Base-by-base conservation (phyloP, 495 filamentous ascomycete species). In the Cudoniella acicularis region DNA sequence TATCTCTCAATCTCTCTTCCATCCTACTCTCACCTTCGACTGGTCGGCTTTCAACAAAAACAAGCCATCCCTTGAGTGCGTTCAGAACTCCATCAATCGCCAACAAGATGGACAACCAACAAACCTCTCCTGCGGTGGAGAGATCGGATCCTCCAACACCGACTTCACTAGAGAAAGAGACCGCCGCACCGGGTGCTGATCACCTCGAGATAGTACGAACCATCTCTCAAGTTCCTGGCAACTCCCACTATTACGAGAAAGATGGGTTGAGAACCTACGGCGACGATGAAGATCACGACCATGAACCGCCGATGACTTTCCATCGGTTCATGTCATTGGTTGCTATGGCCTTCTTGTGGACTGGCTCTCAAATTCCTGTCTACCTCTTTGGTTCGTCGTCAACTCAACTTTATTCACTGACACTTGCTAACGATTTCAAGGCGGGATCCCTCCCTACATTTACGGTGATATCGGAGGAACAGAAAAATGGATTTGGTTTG, bases 401-500 rank as follows among this genome's bases (percentile, higher is more conserved):
- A 6, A 10, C 36, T 55, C 3, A 13, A 24, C 36, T 40, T 18
- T 16, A 18, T 9, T 24, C 48, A 18, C 57, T 10, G 22, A n/a
- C 24, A 17, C 30, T 46, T 10, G 36, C 57, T 60, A 17, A 62
- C 30, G 1, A 27, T 3, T 21, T 3, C 17, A 52, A 79, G 80
- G 80, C 18, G 82, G 79, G 10, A 79, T 85, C 56, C 83, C 83
- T 26, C 84, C 84, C 0, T 79, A 82, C 66, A 85, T 90, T 49
- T 88, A 88, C 65, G 65, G 70, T 10, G 78, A 83, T 17, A 83
- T 91, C 61, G 87, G 86, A 20, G 87, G 87, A 46, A 66, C 75
- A 10, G 82, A 87, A 66, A 72, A 83, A 63, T 90, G 83, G 82
- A 76, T 87, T n/a, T 90, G 87, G 87, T 83, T 89, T 74, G 79